Percentiles rank a stretch among this genome's conserved stretches.
Evolutionary conservation across 1,139 yeast genomes (phyloP).

Genomic region (Blastobotrys proliferans): DNA sequence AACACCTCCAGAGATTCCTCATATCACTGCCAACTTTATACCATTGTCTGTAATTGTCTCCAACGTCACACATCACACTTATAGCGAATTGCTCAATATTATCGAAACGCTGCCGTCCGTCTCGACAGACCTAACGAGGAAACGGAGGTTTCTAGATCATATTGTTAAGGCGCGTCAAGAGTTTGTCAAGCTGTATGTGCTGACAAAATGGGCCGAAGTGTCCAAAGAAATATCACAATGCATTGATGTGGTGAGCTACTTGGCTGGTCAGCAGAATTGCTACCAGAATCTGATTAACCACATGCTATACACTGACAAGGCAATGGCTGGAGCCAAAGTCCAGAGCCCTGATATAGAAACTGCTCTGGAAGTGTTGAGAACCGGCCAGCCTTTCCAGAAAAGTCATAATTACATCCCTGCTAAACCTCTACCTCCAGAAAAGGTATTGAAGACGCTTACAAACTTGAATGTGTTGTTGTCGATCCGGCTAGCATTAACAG

Average conservation of each 20-base stretch:
- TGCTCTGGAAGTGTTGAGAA: constrained; percentile 75
- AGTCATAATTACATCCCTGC: constrained; percentile 56
- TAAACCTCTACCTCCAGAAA: constrained; percentile 50
- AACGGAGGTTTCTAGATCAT: constrained; percentile 62
- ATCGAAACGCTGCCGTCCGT: constrained; percentile 57
- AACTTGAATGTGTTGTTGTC: constrained; percentile 72
- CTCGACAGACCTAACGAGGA: constrained; percentile 57
- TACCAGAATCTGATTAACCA: constrained; percentile 62
- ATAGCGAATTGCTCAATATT: constrained; percentile 57
- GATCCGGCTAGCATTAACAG: constrained; percentile 66
- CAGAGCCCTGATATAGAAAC: constrained; percentile 88
- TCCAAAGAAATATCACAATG: constrained; percentile 65
- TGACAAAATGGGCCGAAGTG: constrained; percentile 80
- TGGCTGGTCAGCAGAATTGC: constrained; percentile 73
- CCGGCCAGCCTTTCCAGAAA: constrained; percentile 74
- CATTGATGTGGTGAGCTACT: constrained; percentile 84
- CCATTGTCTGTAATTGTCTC: constrained; percentile 58
- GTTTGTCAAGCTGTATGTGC: constrained; percentile 74
- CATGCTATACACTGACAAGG: constrained; percentile 55
- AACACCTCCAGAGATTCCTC: constrained; percentile 49
- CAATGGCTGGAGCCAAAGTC: constrained; percentile 75
- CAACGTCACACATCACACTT: constrained; percentile 59
- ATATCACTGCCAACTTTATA: constrained; percentile 65
- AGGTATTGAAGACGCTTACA: constrained; percentile 57
- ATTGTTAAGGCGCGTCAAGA: constrained; percentile 74